These are phyloP conservation scores for Colletotrichum limetticola DNA, from an alignment of 2,329 filamentous ascomycete species.

Conservation along the genomic window DNA sequence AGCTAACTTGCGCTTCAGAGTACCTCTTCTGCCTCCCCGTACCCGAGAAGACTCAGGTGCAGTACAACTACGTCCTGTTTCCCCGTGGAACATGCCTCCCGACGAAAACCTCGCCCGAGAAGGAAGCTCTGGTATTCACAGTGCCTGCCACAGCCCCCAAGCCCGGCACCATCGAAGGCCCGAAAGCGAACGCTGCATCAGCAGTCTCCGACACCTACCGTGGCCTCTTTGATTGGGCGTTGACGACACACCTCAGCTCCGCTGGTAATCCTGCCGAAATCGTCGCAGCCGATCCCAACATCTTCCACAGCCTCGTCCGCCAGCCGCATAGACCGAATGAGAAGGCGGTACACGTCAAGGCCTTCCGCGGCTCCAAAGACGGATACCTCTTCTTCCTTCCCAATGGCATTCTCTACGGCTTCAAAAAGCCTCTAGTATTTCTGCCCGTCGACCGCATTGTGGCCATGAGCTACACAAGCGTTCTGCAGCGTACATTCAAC, in stretches of 20 bases:
- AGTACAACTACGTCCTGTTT: conserved; percentile 74
- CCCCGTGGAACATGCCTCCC: conserved; percentile 65
- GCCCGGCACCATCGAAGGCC: conserved; percentile 64
- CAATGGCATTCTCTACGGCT: conserved; percentile 75
- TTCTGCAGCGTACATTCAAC: conserved; percentile 76
- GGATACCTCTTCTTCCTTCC: conserved; percentile 75
- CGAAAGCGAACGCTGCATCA: conserved; percentile 59
- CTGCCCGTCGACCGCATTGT: conserved; percentile 69
- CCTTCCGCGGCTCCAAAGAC: conserved; percentile 75
- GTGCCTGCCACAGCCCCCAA: conserved; percentile 70
- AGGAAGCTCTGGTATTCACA: conserved; percentile 73
- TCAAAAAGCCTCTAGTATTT: conserved; percentile 76
- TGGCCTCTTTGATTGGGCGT: conserved; percentile 70
- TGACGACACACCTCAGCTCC: conserved; percentile 62
- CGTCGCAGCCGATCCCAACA: conserved; percentile 61
- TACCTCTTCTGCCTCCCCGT: conserved; percentile 73
- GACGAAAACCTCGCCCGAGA: conserved; percentile 54
- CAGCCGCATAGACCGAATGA: conserved; percentile 70
- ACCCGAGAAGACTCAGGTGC: conserved; percentile 72
- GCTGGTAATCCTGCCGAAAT: conserved; percentile 61
- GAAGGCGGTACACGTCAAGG: conserved; percentile 73
- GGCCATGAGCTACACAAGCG: conserved; percentile 74
- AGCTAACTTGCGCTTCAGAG: conserved; percentile 51
- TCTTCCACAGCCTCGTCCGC: conserved; percentile 67
- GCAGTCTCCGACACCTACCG: conserved; percentile 69